These are phyloP conservation scores for Hibiscus trionum DNA, from an alignment of 345 rosid genomes.

Conservation along the genomic window DNA sequence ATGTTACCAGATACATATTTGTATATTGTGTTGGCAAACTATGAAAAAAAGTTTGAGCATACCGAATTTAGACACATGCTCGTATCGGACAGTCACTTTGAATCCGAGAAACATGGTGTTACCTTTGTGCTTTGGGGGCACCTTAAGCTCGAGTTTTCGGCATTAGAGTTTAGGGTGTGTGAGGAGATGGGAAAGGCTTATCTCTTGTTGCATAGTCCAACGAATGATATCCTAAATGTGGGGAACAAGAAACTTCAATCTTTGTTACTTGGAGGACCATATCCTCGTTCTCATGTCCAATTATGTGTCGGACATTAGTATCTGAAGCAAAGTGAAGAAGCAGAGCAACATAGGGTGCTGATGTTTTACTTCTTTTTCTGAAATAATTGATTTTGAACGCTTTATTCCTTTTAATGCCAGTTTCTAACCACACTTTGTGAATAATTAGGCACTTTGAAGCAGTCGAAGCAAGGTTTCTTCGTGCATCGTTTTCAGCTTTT, in stretches of 20 bases:
- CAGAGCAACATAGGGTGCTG: neutral
- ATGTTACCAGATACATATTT: neutral
- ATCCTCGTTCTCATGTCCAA: neutral
- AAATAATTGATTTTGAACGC: neutral
- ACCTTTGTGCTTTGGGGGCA: neutral
- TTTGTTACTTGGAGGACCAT: neutral
- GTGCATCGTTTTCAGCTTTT: constrained; percentile 85
- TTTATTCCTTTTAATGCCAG: neutral
- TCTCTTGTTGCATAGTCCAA: neutral
- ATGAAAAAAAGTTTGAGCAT: neutral
- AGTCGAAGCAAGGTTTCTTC: constrained; percentile 79
- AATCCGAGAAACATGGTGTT: neutral
- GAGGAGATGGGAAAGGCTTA: neutral
- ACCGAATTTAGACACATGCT: too few species aligned
- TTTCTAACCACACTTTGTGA: neutral
- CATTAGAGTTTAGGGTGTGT: neutral
- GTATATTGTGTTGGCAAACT: neutral
- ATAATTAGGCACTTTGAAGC: constrained; percentile 67
- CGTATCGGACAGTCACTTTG: neutral
- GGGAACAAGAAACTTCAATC: neutral
- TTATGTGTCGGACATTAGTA: neutral
- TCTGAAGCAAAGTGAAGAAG: neutral
- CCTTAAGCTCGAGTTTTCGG: neutral
- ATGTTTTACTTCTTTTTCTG: neutral
- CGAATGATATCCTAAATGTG: neutral